Evolutionary conservation across 2,329 filamentous ascomycete genomes (phyloP), one percentile per base, ranked within the genome.

Genomic region (Lasiodiplodia sp.): DNA sequence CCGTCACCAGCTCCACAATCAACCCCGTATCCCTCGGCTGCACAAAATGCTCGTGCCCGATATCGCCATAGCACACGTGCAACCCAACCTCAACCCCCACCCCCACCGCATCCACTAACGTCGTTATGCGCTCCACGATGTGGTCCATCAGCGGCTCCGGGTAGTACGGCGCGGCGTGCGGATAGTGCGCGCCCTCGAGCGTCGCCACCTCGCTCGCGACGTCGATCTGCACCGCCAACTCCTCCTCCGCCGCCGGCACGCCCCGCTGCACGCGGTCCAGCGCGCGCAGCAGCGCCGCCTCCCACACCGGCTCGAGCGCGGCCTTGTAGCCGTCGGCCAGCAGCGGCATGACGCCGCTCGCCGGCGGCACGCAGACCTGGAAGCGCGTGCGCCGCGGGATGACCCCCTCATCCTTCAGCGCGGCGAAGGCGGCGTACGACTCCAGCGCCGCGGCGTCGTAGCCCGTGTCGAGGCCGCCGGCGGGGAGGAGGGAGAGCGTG

Each of bases 31-130:
- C 79, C 11, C 74, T 73, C 0, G 83, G 82, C 68, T 85, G 78
- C 23, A 80, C 68, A 70, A 81, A 84, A 72, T 84, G 82, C 63
- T 74, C 72, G 71, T 84, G 82, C 3, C 75, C 72, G 5, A 81
- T 73, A 69, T 85, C 83, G n/a, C 83, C 83, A 71, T 85, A 85
- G 74, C 83, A 85, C 23, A 85, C 75, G 71, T 85, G 83, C 38
- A 82, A 76, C 0, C 82, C 83, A 63, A 85, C 52, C 56, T 82
- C 76, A 1, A 84, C 79, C 68, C 78, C 76, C 8, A 71, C 25
- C 52, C 77, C 72, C 4, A 84, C 74, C 18, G 71, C 71, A 6
- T 71, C 69, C 7, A 76, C 73, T 66, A 82, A 68, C 3, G 74
- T 70, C 3, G 72, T 67, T 11, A 82, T 69, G 10, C 81, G 75